Percentiles rank a stretch among this genome's conserved stretches.
These are phyloP conservation scores for Aspergillus fructus DNA, from an alignment of 2,329 filamentous ascomycete genomes.

Conservation along the genomic window DNA sequence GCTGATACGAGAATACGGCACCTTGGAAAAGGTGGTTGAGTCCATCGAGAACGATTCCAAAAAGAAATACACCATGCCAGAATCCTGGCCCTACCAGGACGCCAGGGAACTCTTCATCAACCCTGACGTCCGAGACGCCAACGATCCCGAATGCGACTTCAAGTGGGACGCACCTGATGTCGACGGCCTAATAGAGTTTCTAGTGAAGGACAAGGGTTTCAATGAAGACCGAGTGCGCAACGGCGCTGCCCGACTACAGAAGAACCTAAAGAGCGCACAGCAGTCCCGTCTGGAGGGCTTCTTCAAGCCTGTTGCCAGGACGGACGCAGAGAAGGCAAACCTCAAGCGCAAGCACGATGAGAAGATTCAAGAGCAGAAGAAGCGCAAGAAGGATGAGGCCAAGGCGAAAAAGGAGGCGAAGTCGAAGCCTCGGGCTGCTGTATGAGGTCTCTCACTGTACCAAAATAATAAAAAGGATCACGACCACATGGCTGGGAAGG, in stretches of 20 bases:
- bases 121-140: slow-evolving; percentile 81
- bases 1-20: slow-evolving; percentile 87
- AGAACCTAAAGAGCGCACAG: slow-evolving; percentile 87
- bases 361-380: slow-evolving; percentile 88
- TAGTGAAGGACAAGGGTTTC: slow-evolving; percentile 95
- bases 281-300: slow-evolving; percentile 93
- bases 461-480: neutral
- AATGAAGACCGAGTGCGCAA: slow-evolving; percentile 87
- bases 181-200: slow-evolving; percentile 82
- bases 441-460: neutral
- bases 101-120: slow-evolving; percentile 89
- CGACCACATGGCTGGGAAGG: neutral
- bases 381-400: slow-evolving; percentile 89
- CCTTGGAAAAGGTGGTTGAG: slow-evolving; percentile 83
- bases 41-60: slow-evolving; percentile 73
- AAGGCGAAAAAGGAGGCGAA: slow-evolving; percentile 94
- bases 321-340: slow-evolving; percentile 77
- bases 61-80: slow-evolving; percentile 79
- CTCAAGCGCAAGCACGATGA: slow-evolving; percentile 93
- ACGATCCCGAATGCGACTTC: slow-evolving; percentile 88
- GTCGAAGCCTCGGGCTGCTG: slow-evolving; percentile 72
- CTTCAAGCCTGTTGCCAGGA: slow-evolving; percentile 90
- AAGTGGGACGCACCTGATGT: slow-evolving; percentile 96
- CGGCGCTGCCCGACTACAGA: slow-evolving; percentile 75
- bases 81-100: slow-evolving; percentile 95